Evolutionary conservation across 2,329 filamentous ascomycete species (phyloP), one percentile per base, ranked within the genome.

Genomic region (Paraconiothyrium brasiliense): DNA sequence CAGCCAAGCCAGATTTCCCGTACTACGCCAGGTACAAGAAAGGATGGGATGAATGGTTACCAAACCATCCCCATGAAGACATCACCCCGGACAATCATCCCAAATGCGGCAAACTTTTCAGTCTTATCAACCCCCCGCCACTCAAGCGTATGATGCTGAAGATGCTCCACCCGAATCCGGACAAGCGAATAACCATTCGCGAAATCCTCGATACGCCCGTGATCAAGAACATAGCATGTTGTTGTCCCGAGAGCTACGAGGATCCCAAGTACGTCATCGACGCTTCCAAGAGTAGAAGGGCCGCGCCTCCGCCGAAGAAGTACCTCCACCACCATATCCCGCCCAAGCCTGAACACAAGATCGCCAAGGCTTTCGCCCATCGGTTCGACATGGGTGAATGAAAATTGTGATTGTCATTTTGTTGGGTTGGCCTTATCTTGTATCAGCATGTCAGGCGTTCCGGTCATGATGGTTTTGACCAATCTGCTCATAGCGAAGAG

Each of bases 161-260:
- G 74, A 96, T 97, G 93, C 84, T 97, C 35, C 89, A 97, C 76
- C 92, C 93, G 0, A 82, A 93, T 67, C 92, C 93, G 0, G 78
- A 81, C 8, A 88, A 88, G 74, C 90, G 93, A 46, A 88, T 90
- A 67, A 86, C 84, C 32, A 91, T 95, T 54, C 79, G 84, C 7
- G 87, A 92, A 1, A 88, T 92, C 1, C 80, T 93, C 57, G 87
- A 85, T 64, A 87, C 91, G 69, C 84, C 89, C n/a, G 93, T 89
- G 85, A 81, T 95, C 70, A 90, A 87, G 80, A 86, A 84, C 56
- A 86, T 93, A 44, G 91, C 94, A 69, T 95, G 92, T 79, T 96
- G 92, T 76, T 89, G 92, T 69, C 79, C 88, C 4, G 91, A 94
- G 69, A 86, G 32, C 62, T 90, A 89, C 73, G 89, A 90, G 35